Percentiles rank a stretch among this genome's conserved stretches.
Conservation (phyloP, 345 rosid genomes). For the Citrus reticulata region DNA sequence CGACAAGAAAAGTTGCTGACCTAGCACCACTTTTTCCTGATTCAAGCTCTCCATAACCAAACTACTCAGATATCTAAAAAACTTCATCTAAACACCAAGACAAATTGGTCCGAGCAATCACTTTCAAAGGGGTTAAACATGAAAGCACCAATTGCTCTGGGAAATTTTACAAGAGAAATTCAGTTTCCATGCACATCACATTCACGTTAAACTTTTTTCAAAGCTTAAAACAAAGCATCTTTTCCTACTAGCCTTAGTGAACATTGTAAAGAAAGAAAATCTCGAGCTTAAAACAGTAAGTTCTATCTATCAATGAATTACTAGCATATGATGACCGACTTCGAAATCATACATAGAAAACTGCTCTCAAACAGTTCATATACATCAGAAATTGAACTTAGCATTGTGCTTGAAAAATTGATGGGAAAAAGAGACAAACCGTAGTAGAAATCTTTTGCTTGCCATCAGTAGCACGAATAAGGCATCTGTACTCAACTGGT, state of each 20-base stretch:
- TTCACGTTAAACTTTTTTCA: not conserved
- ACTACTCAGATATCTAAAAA: not conserved
- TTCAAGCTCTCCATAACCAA: not conserved
- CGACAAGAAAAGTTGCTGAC: not conserved
- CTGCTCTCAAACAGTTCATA: not conserved
- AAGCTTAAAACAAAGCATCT: too few species aligned
- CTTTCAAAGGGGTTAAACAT: too few species aligned
- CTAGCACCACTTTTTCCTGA: not conserved
- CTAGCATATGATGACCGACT: not conserved
- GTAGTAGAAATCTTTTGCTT: conserved; percentile 81
- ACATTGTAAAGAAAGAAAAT: not conserved
- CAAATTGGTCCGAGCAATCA: not conserved
- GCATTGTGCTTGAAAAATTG: not conserved
- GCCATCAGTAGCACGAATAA: conserved; percentile 86
- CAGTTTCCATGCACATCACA: not conserved
- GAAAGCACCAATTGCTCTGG: too few species aligned
- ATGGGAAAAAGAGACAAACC: conserved; percentile 29
- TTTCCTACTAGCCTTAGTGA: not conserved
- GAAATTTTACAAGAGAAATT: not conserved
- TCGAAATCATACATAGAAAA: not conserved
- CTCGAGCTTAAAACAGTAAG: not conserved
- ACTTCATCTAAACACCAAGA: not conserved
- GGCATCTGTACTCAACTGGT: conserved; percentile 75
- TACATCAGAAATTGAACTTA: too few species aligned
- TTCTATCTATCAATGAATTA: not conserved